Evolutionary conservation across 2,329 filamentous ascomycete genomes (phyloP), one percentile per base, ranked within the genome.

Genomic region (Paraconiothyrium sp.): DNA sequence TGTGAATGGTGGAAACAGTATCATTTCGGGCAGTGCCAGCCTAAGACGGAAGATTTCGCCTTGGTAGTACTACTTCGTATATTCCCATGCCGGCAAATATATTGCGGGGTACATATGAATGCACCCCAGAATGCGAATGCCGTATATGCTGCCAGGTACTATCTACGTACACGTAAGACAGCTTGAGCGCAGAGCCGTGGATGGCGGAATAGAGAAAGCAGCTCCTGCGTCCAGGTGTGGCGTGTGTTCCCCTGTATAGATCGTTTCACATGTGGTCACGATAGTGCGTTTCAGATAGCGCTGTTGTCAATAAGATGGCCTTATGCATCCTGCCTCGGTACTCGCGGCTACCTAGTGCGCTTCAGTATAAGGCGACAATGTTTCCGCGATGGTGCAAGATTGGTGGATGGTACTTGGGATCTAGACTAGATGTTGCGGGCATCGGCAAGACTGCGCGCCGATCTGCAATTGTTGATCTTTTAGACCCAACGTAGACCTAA

Each of bases 1-100:
- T 46, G 27, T 55, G 20, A 46, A 44, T 55, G 52, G 52, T 55
- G 52, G 52, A 55, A 55, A 55, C 52, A 55, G 9, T 13, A 34
- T n/a, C 30, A 44, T 20, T 32, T 44, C 37, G 16, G 35, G 50
- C 4, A 11, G 37, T 39, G 37, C 49, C 34, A 27, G 35, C 14
- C 35, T 39, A 34, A 39, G 24, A 55, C 52, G 52, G 52, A 55
- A 39, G 34, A 55, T 55, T 44, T 55, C 52, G 52, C 34, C 16
- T 13, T 43, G 14, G 20, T 10, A 14, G 11, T 10, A 39, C 24
- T 20, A 22, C 34, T 30, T 16, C 10, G 4, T 30, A 30, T 20
- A 30, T 30, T 30, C 27, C 27, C 27, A 30, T 52, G 35, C 16
- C 50, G 50, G 24, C 50, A 43, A 9, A 32, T 30, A 43, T 16